Evolutionary conservation across 2,329 filamentous ascomycete species (phyloP), one percentile per base, ranked within the genome.

Genomic region (Exophiala alcalophila): DNA sequence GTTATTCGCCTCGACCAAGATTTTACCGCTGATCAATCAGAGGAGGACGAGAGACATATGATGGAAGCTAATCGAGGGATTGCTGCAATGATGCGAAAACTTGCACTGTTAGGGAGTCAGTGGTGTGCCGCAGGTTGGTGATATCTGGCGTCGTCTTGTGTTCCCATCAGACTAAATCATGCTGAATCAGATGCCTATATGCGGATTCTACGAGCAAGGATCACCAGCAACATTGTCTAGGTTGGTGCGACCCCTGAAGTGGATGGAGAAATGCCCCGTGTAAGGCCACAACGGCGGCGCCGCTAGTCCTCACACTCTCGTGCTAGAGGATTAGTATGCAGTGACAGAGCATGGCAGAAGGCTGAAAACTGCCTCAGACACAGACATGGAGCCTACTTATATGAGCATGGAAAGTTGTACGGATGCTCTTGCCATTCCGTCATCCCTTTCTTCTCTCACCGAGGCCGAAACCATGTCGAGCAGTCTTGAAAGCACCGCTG

Each of bases 401-500:
- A n/a, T n/a, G n/a, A n/a, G n/a, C n/a, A n/a, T n/a, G n/a, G n/a
- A n/a, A n/a, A n/a, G n/a, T n/a, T n/a, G n/a, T n/a, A n/a, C n/a
- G n/a, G n/a, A n/a, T n/a, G n/a, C n/a, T n/a, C n/a, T n/a, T n/a
- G n/a, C n/a, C n/a, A n/a, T n/a, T n/a, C n/a, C n/a, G n/a, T n/a
- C n/a, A n/a, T n/a, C n/a, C n/a, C n/a, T n/a, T n/a, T n/a, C n/a
- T n/a, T n/a, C n/a, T n/a, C n/a, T n/a, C n/a, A n/a, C n/a, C n/a
- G n/a, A n/a, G n/a, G n/a, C n/a, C n/a, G n/a, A n/a, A n/a, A 26
- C 10, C 9, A 39, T 39, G 35, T 18, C 38, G n/a, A 21, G 19
- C 14, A 9, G 14, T 14, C 11, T 27, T 8, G 38, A n/a, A 14
- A 36, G 26, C 15, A 39, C 33, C 8, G 55, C 57, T 8, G 28